Base-by-base conservation (phyloP, 179 eudicot species). In the Silene noctiflora region DNA sequence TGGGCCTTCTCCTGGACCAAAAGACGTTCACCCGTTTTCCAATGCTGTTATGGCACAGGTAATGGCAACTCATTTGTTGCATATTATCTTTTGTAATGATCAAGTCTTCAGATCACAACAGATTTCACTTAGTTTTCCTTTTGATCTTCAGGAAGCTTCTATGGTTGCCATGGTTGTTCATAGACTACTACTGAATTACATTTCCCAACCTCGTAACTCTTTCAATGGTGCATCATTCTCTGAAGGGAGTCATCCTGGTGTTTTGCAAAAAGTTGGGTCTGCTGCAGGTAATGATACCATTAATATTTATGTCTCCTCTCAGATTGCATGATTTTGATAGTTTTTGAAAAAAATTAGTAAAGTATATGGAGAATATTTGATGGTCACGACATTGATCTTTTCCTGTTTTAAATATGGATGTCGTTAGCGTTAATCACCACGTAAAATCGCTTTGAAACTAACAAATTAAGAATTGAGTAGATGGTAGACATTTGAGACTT, bases 41-140 rank as follows among this genome's bases (percentile, higher is more conserved):
- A 90, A 93, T 79, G 91, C 91, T 42, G 84, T 89, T 39, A 92
- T 95, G 95, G 77, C 68, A 84, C 95, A 95, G 93, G 99, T 92
- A 82, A 75, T 24, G 48, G 22, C 73, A 66, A 67, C 11, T 21
- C 14, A 20, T 13, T 75, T 67, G 17, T 21, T 14, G 17, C 17
- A 48, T 69, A 20, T 14, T 0, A 55, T 35, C 46, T 46, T 21
- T 48, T 25, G 74, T 61, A 65, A 64, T 58, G 64, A 4, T 8
- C 56, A 61, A 60, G 55, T 72, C 58, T 33, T 8, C 48, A 76
- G 66, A 44, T 81, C 62, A 77, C 19, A 48, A 48, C 11, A 24
- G 16, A 13, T 76, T 48, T 51, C 69, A 35, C 21, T 19, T 67
- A 9, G 62, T 68, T 76, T 24, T 22, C n/a, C 44, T 22, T 69